These are phyloP conservation scores for Populus alba DNA, from an alignment of 345 rosid species.

Conservation along the genomic window DNA sequence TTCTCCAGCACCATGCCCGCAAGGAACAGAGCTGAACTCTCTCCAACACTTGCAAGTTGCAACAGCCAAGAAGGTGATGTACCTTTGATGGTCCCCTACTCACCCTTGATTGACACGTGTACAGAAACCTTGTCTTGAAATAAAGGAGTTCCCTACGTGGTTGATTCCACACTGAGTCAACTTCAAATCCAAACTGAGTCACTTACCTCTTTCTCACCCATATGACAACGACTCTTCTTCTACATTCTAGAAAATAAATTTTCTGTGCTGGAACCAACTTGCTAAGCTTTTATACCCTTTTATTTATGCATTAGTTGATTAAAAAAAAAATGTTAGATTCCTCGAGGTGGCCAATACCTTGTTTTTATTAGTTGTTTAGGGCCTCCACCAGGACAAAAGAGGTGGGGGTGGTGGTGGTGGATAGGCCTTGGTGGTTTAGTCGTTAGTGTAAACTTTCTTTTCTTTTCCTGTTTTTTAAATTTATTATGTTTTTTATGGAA, in stretches of 20 bases:
- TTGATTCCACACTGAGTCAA: not conserved
- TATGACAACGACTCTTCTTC: not conserved
- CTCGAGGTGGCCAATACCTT: not conserved
- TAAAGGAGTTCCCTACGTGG: not conserved
- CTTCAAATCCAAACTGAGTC: not conserved
- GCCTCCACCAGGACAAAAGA: too few species aligned
- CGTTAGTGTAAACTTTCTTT: too few species aligned
- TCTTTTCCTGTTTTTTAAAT: too few species aligned
- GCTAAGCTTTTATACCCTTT: not conserved
- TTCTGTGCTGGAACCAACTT: not conserved
- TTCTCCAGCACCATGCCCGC: not conserved
- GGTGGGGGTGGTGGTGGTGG: too few species aligned
- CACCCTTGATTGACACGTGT: constrained; percentile 34
- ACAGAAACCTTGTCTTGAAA: constrained; percentile 10
- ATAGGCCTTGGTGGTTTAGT: too few species aligned
- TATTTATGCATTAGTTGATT: too few species aligned
- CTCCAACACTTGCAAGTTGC: not conserved
- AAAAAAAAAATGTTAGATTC: not conserved
- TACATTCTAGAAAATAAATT: not conserved
- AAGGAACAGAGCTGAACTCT: not conserved
- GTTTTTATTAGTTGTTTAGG: not conserved
- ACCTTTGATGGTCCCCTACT: not conserved
- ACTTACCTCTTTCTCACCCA: not conserved
- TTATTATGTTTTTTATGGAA: too few species aligned
- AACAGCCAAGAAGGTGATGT: not conserved